A percentile compares a stretch with the other conserved stretches of the same genome.
These are phyloP conservation scores for Candida methanosorbosa DNA, from an alignment of 805 yeast species.

Conservation along the genomic window DNA sequence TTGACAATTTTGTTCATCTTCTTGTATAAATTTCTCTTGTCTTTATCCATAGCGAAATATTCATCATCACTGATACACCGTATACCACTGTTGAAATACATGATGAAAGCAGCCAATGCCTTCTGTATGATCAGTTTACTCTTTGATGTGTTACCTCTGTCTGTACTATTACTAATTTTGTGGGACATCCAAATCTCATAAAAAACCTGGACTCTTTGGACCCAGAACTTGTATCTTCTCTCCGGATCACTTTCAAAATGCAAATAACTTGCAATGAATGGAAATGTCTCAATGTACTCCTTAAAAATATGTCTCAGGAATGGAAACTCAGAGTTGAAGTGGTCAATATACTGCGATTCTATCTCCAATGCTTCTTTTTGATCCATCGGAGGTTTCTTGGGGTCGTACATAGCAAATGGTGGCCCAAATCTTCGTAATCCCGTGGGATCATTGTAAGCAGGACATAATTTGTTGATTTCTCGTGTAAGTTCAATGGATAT, in stretches of 20 bases:
- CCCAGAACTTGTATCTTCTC: constrained; percentile 81
- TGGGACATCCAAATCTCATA: constrained; percentile 70
- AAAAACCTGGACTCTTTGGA: constrained; percentile 67
- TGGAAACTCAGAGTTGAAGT: constrained; percentile 44
- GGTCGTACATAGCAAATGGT: constrained; percentile 55
- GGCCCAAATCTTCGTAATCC: constrained; percentile 66
- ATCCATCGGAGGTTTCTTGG: constrained; percentile 21
- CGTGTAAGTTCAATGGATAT: constrained; percentile 49
- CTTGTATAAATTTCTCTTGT: constrained; percentile 29
- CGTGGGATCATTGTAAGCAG: constrained; percentile 40
- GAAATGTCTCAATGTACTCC: constrained; percentile 59
- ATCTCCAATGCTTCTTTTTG: constrained; percentile 10
- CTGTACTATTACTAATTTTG: constrained; percentile 64
- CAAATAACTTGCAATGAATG: constrained; percentile 54
- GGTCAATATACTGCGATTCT: constrained; percentile 9
- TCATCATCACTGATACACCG: constrained; percentile 48
- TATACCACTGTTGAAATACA: constrained; percentile 70
- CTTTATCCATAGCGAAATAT: constrained; percentile 32
- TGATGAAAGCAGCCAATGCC: constrained; percentile 50
- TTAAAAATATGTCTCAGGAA: constrained; percentile 57
- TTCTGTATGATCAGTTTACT: constrained; percentile 54
- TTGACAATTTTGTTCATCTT: constrained; percentile 20
- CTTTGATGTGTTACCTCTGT: constrained; percentile 69
- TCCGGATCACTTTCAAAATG: too few relatives aligned
- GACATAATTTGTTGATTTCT: constrained; percentile 50